phyloP scores from a whole-genome alignment of 2,329 filamentous ascomycete genomes.

The Acephala macrosclerotiorum region DNA sequence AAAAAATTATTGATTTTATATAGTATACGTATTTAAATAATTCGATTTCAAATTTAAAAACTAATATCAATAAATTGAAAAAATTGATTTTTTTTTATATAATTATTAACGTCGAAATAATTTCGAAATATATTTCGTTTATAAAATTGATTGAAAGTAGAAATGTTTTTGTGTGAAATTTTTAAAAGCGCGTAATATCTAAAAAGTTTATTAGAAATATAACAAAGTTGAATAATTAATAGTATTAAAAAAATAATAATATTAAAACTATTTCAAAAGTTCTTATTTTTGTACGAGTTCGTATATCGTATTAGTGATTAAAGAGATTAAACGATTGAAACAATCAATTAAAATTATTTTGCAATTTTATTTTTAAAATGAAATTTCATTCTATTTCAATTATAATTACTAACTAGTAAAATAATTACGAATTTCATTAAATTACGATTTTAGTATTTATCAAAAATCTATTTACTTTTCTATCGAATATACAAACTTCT shows the following conservation, averaged over 20 bases:
- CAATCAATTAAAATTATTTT: constrained; percentile 6
- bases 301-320: constrained; percentile 4
- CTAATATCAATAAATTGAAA: constrained; percentile 29
- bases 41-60: constrained; percentile 31
- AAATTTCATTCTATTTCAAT: constrained; percentile 3
- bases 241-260: constrained; percentile 14
- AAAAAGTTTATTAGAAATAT: constrained; percentile 29
- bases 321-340: constrained; percentile 12
- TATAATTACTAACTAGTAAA: constrained; percentile 7
- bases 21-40: constrained; percentile 30
- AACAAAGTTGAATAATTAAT: constrained; percentile 16
- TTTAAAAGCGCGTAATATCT: constrained; percentile 32
- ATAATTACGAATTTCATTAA: constrained; percentile 5
- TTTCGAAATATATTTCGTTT: constrained; percentile 30
- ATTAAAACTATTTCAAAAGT: constrained; percentile 29
- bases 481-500: constrained; percentile 9
- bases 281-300: constrained; percentile 12
- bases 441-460: constrained; percentile 1
- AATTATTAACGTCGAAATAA: constrained; percentile 26
- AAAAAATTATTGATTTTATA: constrained; percentile 30
- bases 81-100: constrained; percentile 32
- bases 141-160: constrained; percentile 31
- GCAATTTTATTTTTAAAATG: constrained; percentile 11
- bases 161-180: constrained; percentile 29
- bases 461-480: not conserved